phyloP scores from a whole-genome alignment of 1,284 basidiomycete genomes.

The Cryptococcus sp. region DNA sequence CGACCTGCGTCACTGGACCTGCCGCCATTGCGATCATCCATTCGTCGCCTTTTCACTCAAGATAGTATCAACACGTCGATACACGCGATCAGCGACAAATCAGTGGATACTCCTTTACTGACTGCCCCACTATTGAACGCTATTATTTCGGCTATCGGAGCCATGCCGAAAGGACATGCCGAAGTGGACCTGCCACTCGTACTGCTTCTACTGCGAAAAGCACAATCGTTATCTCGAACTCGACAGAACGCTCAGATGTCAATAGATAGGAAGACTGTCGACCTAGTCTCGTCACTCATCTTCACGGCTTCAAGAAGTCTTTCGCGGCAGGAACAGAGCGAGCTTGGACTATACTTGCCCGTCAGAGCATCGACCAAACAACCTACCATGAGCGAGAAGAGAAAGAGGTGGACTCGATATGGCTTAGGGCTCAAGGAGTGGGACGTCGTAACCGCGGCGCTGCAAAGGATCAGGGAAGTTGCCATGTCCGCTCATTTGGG shows the following conservation, averaged over 20 bases:
- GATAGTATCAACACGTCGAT: neutral
- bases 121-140: conserved; percentile 4
- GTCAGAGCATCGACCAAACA: neutral
- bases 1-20: neutral
- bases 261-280: conserved; percentile 8
- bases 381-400: neutral
- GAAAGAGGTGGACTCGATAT: conserved; percentile 5
- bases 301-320: neutral
- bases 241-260: neutral
- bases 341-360: neutral
- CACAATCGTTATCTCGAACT: neutral
- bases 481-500: neutral
- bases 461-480: conserved; percentile 3
- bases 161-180: neutral
- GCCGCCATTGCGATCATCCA: conserved; percentile 2
- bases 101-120: neutral
- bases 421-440: conserved; percentile 10
- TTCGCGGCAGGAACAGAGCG: neutral
- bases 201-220: conserved; percentile 3
- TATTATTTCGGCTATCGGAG: conserved; percentile 9
- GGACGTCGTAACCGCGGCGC: conserved; percentile 8
- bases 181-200: conserved; percentile 5
- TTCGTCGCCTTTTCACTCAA: conserved; percentile 9
- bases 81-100: neutral
- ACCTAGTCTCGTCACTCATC: conserved; percentile 1